Evolutionary conservation across 2,329 filamentous ascomycete genomes (phyloP).

Genomic region (Claviceps africana): DNA sequence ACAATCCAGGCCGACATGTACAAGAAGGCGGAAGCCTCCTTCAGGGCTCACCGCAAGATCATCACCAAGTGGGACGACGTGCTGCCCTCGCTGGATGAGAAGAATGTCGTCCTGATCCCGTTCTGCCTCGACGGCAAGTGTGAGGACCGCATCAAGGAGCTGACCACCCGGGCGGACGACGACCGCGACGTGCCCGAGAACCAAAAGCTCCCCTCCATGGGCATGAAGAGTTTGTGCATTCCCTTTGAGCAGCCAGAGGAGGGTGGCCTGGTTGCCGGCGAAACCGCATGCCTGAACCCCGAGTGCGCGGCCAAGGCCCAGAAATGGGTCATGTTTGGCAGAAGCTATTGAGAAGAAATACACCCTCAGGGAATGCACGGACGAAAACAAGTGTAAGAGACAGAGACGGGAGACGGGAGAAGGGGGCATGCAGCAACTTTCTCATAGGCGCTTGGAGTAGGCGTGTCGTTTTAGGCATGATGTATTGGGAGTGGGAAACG

Average conservation of each 20-base stretch:
- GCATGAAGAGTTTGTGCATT: slow-evolving; percentile 60
- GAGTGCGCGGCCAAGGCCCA: slow-evolving; percentile 65
- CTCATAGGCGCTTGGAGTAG: slow-evolving; percentile 4
- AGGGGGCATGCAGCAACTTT: no score
- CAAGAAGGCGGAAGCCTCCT: slow-evolving; percentile 61
- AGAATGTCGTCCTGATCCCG: slow-evolving; percentile 86
- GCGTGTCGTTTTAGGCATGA: background rate
- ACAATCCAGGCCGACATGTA: slow-evolving; percentile 78
- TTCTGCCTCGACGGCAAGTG: slow-evolving; percentile 72
- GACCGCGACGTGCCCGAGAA: slow-evolving; percentile 38
- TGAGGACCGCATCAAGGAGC: slow-evolving; percentile 89
- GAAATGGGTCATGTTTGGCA: slow-evolving; percentile 86
- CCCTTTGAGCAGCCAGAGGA: slow-evolving; percentile 73
- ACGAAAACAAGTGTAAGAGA: no score
- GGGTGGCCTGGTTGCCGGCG: slow-evolving; percentile 47
- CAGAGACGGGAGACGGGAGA: no score
- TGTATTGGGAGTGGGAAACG: no score
- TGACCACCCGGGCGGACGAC: slow-evolving; percentile 63
- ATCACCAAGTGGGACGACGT: slow-evolving; percentile 86
- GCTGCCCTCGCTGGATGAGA: slow-evolving; percentile 73
- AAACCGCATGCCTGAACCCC: slow-evolving; percentile 86
- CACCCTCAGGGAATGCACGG: background rate
- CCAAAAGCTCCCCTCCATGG: slow-evolving; percentile 43
- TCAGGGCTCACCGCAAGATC: slow-evolving; percentile 65
- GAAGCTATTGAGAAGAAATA: slow-evolving; percentile 40